phyloP scores from a whole-genome alignment of 768 basidiomycete genomes.

The Boletus bicolor region DNA sequence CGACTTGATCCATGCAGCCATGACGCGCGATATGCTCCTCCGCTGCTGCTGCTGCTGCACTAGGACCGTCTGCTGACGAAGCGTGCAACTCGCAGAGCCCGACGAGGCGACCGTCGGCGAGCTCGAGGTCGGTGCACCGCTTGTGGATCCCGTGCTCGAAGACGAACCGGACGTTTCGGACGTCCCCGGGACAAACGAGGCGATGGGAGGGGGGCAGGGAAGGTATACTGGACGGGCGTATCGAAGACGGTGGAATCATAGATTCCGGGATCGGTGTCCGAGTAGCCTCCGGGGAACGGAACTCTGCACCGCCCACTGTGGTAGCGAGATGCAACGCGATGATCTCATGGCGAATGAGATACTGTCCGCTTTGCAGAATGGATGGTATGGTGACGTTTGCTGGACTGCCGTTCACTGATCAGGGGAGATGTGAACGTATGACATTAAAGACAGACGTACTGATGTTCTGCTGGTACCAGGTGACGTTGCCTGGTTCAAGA shows the following conservation, averaged over 20 bases:
- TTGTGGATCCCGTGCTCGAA: constrained; percentile 1
- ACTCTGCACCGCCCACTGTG: constrained; percentile 65
- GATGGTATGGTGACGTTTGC: constrained; percentile 45
- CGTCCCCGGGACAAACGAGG: constrained; percentile 35
- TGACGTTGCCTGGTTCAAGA: constrained; percentile 31
- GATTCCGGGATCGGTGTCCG: constrained; percentile 68
- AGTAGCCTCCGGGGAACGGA: constrained; percentile 74
- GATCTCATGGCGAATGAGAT: constrained; percentile 77
- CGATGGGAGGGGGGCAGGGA: constrained; percentile 51
- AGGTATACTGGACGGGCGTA: constrained; percentile 38
- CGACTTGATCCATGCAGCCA: constrained; percentile 24
- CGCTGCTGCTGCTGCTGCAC: constrained; percentile 13
- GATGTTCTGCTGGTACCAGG: constrained; percentile 55
- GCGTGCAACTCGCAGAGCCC: constrained; percentile 9
- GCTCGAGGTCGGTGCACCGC: background rate
- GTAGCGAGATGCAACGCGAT: constrained; percentile 70
- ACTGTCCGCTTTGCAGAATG: constrained; percentile 62
- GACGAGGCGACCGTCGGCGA: constrained; percentile 5
- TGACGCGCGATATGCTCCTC: constrained; percentile 9
- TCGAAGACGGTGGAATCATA: constrained; percentile 44
- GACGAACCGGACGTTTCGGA: constrained; percentile 11
- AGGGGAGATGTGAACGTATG: background rate
- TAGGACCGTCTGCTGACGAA: constrained; percentile 21
- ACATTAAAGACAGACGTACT: constrained; percentile 37
- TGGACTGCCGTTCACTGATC: constrained; percentile 39